A percentile compares a stretch with the other conserved stretches of the same genome.
Conservation (phyloP, 352 stramenopile genomes). For the Phytopythium mirpurense region DNA sequence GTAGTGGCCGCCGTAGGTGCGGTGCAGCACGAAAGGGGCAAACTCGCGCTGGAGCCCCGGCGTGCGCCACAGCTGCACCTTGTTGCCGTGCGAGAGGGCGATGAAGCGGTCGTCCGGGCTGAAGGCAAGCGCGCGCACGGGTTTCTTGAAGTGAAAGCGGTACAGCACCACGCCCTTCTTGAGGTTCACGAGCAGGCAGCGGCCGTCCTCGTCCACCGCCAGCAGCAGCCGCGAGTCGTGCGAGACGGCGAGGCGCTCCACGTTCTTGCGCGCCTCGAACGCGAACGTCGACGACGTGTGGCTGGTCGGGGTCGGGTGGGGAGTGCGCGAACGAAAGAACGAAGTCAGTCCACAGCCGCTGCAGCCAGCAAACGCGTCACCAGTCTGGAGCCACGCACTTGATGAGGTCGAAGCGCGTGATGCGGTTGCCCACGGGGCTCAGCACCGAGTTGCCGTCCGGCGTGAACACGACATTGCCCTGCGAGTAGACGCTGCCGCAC, state of each 20-base stretch:
- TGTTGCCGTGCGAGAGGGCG: conserved; percentile 86
- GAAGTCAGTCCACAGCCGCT: too few relatives aligned
- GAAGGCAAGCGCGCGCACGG: conserved; percentile 82
- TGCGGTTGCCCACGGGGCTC: conserved; percentile 91
- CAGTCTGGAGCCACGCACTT: conserved; percentile 46
- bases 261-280: conserved; percentile 91
- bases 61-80: conserved; percentile 90
- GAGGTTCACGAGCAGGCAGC: conserved; percentile 89
- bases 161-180: conserved; percentile 88
- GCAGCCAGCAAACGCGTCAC: too few relatives aligned
- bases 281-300: conserved; percentile 87
- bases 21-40: conserved; percentile 86
- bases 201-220: conserved; percentile 88
- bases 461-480: conserved; percentile 92
- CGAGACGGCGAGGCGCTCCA: conserved; percentile 82
- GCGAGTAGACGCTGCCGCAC: conserved; percentile 91
- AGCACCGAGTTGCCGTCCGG: conserved; percentile 91
- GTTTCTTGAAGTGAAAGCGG: conserved; percentile 93
- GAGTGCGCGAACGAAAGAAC: too few relatives aligned
- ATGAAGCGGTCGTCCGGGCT: conserved; percentile 88
- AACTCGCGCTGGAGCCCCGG: conserved; percentile 87
- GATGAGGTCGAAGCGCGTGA: conserved; percentile 93
- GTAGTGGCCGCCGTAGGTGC: conserved; percentile 87
- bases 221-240: conserved; percentile 87
- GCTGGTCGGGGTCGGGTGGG: conserved; percentile 19